Conservation (phyloP, 2,329 filamentous ascomycete species). For the Akanthomyces uredinophilus region DNA sequence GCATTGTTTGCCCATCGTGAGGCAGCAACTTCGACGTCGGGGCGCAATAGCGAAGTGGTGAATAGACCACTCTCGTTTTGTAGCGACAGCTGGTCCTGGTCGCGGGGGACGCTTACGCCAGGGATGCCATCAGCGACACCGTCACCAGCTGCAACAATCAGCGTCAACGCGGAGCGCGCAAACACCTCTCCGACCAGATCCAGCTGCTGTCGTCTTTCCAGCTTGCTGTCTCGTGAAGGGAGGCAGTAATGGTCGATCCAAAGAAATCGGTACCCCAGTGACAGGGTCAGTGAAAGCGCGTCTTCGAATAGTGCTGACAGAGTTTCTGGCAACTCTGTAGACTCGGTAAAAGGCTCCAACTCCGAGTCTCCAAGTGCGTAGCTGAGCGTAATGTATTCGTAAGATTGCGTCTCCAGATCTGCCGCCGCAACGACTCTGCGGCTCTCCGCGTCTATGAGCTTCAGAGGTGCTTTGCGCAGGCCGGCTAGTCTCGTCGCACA, state of each 20-base stretch:
- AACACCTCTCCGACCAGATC: conserved; percentile 32
- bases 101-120: conserved; percentile 29
- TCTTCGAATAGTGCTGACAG: conserved; percentile 29
- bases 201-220: conserved; percentile 25
- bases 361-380: conserved; percentile 23
- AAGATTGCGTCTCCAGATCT: conserved; percentile 21
- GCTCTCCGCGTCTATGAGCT: conserved; percentile 29
- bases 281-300: conserved; percentile 27
- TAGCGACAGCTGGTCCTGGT: conserved; percentile 31
- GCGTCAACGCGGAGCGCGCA: conserved; percentile 27
- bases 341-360: neutral
- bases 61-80: conserved; percentile 29
- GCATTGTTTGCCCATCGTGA: conserved; percentile 32
- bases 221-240: conserved; percentile 21
- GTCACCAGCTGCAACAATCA: conserved; percentile 32
- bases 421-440: conserved; percentile 26
- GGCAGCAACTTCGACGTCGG: conserved; percentile 30
- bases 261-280: conserved; percentile 32
- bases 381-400: conserved; percentile 32
- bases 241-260: conserved; percentile 36
- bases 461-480: conserved; percentile 21
- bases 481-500: conserved; percentile 19
- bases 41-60: conserved; percentile 32
- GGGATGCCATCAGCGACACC: conserved; percentile 28
- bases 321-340: conserved; percentile 21